Evolutionary conservation across 768 basidiomycete genomes (phyloP), one percentile per base, ranked within the genome.

Genomic region (Rhizopogon salebrosus): DNA sequence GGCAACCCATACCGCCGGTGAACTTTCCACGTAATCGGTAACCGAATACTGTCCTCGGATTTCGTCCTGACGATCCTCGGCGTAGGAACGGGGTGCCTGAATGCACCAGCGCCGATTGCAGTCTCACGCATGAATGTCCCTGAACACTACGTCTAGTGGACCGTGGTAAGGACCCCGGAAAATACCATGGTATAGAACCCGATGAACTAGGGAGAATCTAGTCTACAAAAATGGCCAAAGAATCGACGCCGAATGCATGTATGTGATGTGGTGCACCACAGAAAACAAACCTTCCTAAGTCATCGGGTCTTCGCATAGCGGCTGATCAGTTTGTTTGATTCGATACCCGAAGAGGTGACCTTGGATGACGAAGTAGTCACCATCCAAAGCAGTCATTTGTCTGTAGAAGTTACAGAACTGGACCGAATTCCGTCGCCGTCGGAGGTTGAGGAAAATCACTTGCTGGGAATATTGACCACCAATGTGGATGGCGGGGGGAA

Each of bases 21-120:
- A 39, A 26, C 49, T 37, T 36, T 48, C 52, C 55, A 49, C 40
- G 55, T 56, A 48, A 54, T 11, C 46, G 26, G 23, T 18, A 24
- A 42, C 60, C 51, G 31, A 60, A 55, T 50, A 50, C 57, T 20
- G 65, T 66, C 67, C 65, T 66, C 65, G 65, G 67, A 66, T 40
- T 64, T 58, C 48, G 39, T 54, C 31, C 53, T 26, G 14, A 39
- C 11, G 49, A 48, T 53, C 16, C 52, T 42, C 11, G 59, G 63
- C 39, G 54, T 56, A 63, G 63, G 67, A 67, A 66, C 67, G 67
- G 67, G 63, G 67, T 49, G 55, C 58, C 56, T 18, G 34, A 38
- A 35, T 48, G 23, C 49, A 46, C 41, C 54, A 40, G 51, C 39
- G 27, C 37, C 57, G 58, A 50, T 61, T 57, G 41, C 31, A 20